Conservation (phyloP, 768 basidiomycete species). For the Omphalotus guepiniiformis region DNA sequence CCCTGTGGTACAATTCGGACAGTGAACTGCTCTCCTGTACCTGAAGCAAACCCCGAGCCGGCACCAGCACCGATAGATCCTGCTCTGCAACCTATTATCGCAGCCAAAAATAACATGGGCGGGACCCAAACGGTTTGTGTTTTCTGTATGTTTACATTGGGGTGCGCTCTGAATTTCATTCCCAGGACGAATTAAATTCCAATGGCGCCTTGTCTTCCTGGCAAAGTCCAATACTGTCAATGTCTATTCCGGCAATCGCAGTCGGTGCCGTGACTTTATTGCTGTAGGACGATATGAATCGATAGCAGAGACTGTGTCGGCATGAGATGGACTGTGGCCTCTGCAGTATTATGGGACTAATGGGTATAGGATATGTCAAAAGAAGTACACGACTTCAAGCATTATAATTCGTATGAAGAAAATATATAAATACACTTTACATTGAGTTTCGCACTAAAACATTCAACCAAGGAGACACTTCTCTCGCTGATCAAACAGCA, state of each 20-base stretch:
- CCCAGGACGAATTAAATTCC: too few species aligned
- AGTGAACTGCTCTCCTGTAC: background rate
- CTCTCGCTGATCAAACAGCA: background rate
- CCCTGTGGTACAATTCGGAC: background rate
- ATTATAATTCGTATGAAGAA: background rate
- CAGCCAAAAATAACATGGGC: slow-evolving; percentile 2
- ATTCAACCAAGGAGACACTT: background rate
- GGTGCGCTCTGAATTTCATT: too few species aligned
- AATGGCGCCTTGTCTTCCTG: slow-evolving; percentile 1
- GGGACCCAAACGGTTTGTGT: background rate
- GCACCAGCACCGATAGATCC: slow-evolving; percentile 3
- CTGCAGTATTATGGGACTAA: background rate
- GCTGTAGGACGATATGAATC: background rate
- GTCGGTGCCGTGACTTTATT: background rate
- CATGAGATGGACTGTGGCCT: too few species aligned
- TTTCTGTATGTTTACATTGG: too few species aligned
- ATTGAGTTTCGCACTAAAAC: background rate
- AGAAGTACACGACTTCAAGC: background rate
- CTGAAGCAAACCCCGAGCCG: background rate
- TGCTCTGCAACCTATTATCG: slow-evolving; percentile 1
- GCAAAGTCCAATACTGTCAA: background rate
- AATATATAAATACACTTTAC: slow-evolving; percentile 1
- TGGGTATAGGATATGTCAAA: background rate
- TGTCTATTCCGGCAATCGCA: background rate
- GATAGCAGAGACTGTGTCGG: background rate